phyloP scores from a whole-genome alignment of 2,329 filamentous ascomycete species.

The Clarireedia hainanense region DNA sequence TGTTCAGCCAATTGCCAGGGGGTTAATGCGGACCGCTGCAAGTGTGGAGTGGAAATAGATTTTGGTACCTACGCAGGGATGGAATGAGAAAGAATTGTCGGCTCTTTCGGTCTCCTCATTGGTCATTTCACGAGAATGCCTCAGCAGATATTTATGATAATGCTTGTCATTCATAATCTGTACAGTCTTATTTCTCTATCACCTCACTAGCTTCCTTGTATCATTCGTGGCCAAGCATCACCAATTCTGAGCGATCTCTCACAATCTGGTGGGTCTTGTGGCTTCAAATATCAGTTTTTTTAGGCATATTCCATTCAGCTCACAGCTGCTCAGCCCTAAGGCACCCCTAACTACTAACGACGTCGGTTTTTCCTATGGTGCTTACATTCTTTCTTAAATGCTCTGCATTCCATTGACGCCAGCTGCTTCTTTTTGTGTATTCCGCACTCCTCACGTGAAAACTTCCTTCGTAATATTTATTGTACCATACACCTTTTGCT shows the following conservation, averaged over 20 bases:
- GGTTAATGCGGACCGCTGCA: too few species aligned
- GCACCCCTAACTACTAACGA: background rate
- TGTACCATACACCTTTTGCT: background rate
- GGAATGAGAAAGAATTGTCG: too few species aligned
- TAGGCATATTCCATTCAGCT: conserved; percentile 8
- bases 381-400: conserved; percentile 1
- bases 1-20: too few species aligned
- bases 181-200: background rate
- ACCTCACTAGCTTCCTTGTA: background rate
- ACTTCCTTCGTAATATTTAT: too few species aligned
- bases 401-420: background rate
- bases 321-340: conserved; percentile 6
- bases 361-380: background rate
- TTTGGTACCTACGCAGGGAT: too few species aligned
- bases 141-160: background rate
- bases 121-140: too few species aligned
- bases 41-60: too few species aligned
- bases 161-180: conserved; percentile 1
- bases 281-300: background rate
- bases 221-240: too few species aligned
- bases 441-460: too few species aligned
- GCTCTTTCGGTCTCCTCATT: too few species aligned
- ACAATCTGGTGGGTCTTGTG: background rate
- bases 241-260: too few species aligned
- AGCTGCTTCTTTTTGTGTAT: background rate